phyloP scores from a whole-genome alignment of 352 stramenopile genomes.

The Plasmopara muralis region DNA sequence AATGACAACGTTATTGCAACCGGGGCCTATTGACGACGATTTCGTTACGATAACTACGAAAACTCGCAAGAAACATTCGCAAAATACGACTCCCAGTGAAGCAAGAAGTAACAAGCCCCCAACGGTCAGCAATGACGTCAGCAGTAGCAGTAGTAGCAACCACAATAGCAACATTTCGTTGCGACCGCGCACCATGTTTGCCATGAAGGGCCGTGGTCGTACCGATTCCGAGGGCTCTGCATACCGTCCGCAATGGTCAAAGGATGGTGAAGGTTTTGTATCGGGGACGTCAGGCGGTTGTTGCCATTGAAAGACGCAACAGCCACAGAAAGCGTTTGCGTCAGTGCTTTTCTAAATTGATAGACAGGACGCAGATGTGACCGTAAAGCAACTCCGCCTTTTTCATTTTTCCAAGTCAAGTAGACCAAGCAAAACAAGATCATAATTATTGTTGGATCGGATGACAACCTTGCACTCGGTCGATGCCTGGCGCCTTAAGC shows the following conservation, averaged over 20 bases:
- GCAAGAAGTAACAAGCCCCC: conserved; percentile 21
- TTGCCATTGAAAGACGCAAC: conserved; percentile 32
- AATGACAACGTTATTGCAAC: too few species aligned
- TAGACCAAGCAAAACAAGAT: too few species aligned
- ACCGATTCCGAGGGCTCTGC: conserved; percentile 61
- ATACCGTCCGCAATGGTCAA: conserved; percentile 82
- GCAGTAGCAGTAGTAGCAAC: conserved; percentile 7
- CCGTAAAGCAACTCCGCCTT: too few species aligned
- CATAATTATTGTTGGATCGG: too few species aligned
- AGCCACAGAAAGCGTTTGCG: conserved; percentile 27
- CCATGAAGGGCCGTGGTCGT: conserved; percentile 73
- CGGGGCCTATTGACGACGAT: conserved; percentile 39
- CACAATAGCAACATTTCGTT: conserved; percentile 53
- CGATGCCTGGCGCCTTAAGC: too few species aligned
- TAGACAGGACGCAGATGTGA: too few species aligned
- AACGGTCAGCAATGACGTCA: conserved; percentile 4
- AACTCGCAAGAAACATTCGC: conserved; percentile 57
- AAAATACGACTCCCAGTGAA: conserved; percentile 5
- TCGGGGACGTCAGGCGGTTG: conserved; percentile 21
- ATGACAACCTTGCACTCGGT: too few species aligned
- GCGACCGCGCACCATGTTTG: conserved; percentile 83
- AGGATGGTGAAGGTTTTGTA: conserved; percentile 80
- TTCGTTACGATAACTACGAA: conserved; percentile 76
- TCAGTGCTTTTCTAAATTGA: too few species aligned
- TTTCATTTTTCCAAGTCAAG: too few species aligned